Evolutionary conservation across 2,329 filamentous ascomycete species (phyloP).

Genomic region (Phoma sp.): DNA sequence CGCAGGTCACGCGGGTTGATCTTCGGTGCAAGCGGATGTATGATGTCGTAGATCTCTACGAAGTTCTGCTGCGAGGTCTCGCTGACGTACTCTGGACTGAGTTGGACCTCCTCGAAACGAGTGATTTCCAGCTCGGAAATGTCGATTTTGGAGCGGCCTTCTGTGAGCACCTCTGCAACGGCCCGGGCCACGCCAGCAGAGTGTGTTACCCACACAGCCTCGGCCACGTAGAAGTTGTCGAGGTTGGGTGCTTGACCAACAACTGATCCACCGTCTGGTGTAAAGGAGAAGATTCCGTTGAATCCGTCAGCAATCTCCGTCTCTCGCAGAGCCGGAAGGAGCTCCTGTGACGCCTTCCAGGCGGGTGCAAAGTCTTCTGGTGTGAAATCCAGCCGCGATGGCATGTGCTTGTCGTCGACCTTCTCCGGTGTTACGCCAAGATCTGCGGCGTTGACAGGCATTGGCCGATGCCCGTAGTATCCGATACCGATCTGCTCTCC

Average conservation of each 20-base stretch:
- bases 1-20: constrained; percentile 65
- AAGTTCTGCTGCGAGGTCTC: constrained; percentile 68
- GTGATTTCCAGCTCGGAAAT: constrained; percentile 64
- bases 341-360: constrained; percentile 62
- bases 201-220: constrained; percentile 71
- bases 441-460: constrained; percentile 63
- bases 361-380: constrained; percentile 65
- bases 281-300: constrained; percentile 71
- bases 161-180: constrained; percentile 64
- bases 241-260: constrained; percentile 64
- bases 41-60: constrained; percentile 68
- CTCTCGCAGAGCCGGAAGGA: constrained; percentile 60
- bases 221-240: constrained; percentile 68
- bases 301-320: constrained; percentile 64
- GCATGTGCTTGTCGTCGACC: constrained; percentile 67
- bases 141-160: constrained; percentile 62
- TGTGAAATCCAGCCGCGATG: constrained; percentile 66
- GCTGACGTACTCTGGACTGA: constrained; percentile 60
- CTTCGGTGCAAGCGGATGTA: constrained; percentile 65
- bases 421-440: constrained; percentile 60
- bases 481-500: constrained; percentile 68
- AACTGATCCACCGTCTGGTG: constrained; percentile 66
- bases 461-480: constrained; percentile 67
- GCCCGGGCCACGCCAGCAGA: constrained; percentile 68
- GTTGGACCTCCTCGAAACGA: constrained; percentile 67